These are phyloP conservation scores for Cynara cardunculus DNA, from an alignment of 129 eudicot genomes.

Conservation along the genomic window DNA sequence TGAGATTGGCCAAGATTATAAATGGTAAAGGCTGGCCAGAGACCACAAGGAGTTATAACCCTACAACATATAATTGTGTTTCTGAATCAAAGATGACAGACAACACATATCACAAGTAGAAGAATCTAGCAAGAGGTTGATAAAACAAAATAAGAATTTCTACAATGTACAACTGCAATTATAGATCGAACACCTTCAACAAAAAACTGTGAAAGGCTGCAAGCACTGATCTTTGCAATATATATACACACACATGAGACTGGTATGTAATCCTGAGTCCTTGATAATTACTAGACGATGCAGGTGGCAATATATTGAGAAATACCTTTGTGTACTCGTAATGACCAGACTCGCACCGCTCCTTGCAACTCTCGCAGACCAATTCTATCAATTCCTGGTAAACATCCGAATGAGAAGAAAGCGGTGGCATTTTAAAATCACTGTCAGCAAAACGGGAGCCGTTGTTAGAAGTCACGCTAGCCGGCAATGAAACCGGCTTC, in stretches of 20 bases:
- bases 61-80: neutral
- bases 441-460: slow-evolving; percentile 20
- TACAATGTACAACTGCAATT: too few relatives aligned
- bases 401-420: slow-evolving; percentile 79
- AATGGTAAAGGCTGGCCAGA: neutral
- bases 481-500: slow-evolving; percentile 52
- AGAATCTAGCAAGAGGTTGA: too few relatives aligned
- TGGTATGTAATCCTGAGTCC: neutral
- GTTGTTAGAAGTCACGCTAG: slow-evolving; percentile 13
- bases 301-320: neutral
- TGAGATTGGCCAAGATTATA: neutral
- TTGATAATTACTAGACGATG: neutral
- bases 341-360: slow-evolving; percentile 41
- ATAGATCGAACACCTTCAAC: neutral
- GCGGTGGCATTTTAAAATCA: slow-evolving; percentile 57
- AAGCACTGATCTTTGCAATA: neutral
- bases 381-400: slow-evolving; percentile 45
- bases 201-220: neutral
- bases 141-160: too few relatives aligned
- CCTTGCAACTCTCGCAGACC: slow-evolving; percentile 73
- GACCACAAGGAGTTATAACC: neutral
- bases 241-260: neutral
- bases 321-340: slow-evolving; percentile 69
- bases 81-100: slow-evolving; percentile 4
- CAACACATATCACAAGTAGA: neutral